Percentiles rank a stretch among this genome's conserved stretches.
phyloP scores from a whole-genome alignment of 352 stramenopile genomes.

The Pythium phragmitis region DNA sequence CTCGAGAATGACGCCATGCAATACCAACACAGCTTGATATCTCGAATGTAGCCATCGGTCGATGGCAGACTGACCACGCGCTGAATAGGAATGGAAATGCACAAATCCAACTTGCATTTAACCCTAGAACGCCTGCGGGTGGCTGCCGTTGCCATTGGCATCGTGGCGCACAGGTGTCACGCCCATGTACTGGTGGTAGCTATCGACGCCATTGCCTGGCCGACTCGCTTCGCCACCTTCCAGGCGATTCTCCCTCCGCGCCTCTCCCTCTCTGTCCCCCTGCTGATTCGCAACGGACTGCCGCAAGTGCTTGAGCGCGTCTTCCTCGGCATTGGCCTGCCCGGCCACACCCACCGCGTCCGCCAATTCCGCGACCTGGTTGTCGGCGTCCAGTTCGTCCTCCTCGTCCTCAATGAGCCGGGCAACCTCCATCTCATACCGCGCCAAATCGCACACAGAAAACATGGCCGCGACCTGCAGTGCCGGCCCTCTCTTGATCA shows the following conservation, averaged over 20 bases:
- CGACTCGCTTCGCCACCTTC: neutral
- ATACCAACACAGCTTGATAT: no score
- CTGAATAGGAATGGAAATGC: neutral
- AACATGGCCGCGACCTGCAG: slow-evolving; percentile 74
- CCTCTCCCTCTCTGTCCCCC: neutral
- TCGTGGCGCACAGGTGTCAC: neutral
- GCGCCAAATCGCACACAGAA: slow-evolving; percentile 58
- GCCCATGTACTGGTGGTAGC: slow-evolving; percentile 9
- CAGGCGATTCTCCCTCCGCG: slow-evolving; percentile 1
- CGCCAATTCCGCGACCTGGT: slow-evolving; percentile 14
- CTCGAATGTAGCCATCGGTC: no score
- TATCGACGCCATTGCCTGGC: no score
- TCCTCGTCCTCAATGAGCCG: slow-evolving; percentile 64
- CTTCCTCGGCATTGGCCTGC: slow-evolving; percentile 4
- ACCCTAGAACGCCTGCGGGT: neutral
- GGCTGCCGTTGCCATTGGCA: neutral
- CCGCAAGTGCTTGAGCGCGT: slow-evolving; percentile 26
- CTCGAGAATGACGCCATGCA: no score
- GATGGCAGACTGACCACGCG: neutral
- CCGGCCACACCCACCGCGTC: slow-evolving; percentile 10
- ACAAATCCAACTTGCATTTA: neutral
- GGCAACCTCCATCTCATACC: slow-evolving; percentile 76
- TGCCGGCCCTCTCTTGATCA: slow-evolving; percentile 61
- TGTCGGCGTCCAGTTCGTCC: slow-evolving; percentile 14
- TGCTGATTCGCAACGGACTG: slow-evolving; percentile 14